Conservation (phyloP, 441 rosid genomes). For the Cnidoscolus chayamansa region DNA sequence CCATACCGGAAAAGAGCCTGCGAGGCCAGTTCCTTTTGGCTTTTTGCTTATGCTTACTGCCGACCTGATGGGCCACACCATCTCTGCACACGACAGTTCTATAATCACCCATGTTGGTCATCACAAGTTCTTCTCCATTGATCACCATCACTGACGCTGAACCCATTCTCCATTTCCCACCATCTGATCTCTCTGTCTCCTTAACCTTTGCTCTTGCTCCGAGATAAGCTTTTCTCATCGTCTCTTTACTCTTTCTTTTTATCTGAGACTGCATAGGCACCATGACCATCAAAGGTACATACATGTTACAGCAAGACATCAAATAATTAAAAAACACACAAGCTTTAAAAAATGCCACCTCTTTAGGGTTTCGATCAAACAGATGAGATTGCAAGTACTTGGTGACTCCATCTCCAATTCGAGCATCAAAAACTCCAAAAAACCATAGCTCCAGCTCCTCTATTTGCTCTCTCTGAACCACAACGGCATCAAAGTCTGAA, state of each 20-base stretch:
- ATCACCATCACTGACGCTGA: slow-evolving; percentile 62
- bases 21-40: slow-evolving; percentile 45
- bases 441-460: slow-evolving; percentile 63
- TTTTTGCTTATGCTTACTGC: slow-evolving; percentile 29
- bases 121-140: slow-evolving; percentile 64
- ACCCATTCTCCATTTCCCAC: slow-evolving; percentile 32
- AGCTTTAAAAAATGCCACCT: slow-evolving; percentile 29
- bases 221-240: slow-evolving; percentile 50
- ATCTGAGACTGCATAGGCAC: slow-evolving; percentile 39
- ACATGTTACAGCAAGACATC: no score
- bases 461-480: slow-evolving; percentile 66
- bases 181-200: slow-evolving; percentile 37
- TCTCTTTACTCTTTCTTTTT: slow-evolving; percentile 50
- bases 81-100: slow-evolving; percentile 59
- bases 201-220: slow-evolving; percentile 44
- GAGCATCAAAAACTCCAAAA: slow-evolving; percentile 54
- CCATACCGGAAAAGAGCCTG: slow-evolving; percentile 39
- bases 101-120: slow-evolving; percentile 60
- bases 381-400: slow-evolving; percentile 61
- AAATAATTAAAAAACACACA: no score
- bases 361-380: slow-evolving; percentile 40
- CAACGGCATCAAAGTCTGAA: slow-evolving; percentile 18
- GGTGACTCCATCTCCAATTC: slow-evolving; percentile 45
- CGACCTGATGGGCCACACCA: slow-evolving; percentile 58
- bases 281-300: background rate